phyloP scores from a whole-genome alignment of 768 basidiomycete species.

The Auricularia auricula-judae region DNA sequence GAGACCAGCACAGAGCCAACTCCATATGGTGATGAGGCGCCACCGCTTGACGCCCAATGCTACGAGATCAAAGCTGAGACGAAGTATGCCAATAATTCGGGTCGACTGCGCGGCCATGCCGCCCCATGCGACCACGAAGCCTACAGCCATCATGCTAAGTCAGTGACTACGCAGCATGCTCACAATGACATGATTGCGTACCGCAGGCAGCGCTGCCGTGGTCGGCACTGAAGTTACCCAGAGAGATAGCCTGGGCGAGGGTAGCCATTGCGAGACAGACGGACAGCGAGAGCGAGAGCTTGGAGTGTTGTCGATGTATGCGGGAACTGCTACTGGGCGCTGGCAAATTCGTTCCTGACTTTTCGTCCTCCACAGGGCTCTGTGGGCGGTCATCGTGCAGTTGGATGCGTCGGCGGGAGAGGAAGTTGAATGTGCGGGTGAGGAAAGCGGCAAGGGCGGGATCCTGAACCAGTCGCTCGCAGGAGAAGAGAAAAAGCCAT shows the following conservation, averaged over 20 bases:
- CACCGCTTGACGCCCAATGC: conserved; percentile 17
- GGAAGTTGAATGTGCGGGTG: not conserved
- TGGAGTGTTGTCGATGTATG: not conserved
- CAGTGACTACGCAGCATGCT: not conserved
- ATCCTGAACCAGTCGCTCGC: not conserved
- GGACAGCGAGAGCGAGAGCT: not conserved
- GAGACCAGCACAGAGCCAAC: conserved; percentile 21
- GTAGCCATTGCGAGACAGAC: not conserved
- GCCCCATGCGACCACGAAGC: conserved; percentile 36
- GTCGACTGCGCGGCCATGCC: conserved; percentile 28
- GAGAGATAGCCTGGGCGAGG: not conserved
- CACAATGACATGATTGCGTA: not conserved
- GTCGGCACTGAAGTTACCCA: not conserved
- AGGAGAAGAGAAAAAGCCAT: conserved; percentile 2
- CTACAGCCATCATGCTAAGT: conserved; percentile 13
- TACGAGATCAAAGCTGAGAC: conserved; percentile 25
- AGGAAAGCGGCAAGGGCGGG: not conserved
- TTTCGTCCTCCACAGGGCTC: not conserved
- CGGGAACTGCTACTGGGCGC: not conserved
- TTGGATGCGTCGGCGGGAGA: not conserved
- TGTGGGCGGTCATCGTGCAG: not conserved
- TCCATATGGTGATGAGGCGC: conserved; percentile 24
- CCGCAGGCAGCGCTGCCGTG: not conserved
- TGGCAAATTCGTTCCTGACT: not conserved
- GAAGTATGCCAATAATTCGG: conserved; percentile 28